A percentile compares a stretch with the other conserved stretches of the same genome.
phyloP scores from a whole-genome alignment of 306 rosid species.

The Vachellia pachyceras region DNA sequence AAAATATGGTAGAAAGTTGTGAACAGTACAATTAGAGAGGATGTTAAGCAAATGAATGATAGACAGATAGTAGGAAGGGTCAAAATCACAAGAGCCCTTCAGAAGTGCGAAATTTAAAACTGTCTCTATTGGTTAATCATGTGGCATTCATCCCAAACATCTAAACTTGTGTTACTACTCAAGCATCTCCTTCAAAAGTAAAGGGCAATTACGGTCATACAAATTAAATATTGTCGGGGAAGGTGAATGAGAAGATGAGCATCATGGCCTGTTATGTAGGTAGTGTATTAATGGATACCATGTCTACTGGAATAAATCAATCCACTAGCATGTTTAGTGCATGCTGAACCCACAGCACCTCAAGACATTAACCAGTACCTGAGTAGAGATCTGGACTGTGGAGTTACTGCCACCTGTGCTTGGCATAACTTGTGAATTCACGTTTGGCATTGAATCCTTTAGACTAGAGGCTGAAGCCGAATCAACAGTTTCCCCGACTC shows the following conservation, averaged over 20 bases:
- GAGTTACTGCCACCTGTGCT: conserved; percentile 50
- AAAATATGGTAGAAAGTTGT: background rate
- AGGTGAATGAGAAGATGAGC: conserved; percentile 2
- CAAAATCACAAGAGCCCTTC: background rate
- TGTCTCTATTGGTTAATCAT: background rate
- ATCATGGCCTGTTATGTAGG: background rate
- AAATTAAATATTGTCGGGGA: background rate
- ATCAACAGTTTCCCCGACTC: conserved; percentile 54
- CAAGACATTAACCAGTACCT: conserved; percentile 49
- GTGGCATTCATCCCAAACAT: background rate
- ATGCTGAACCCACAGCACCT: background rate
- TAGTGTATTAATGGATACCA: background rate
- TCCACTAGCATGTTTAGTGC: background rate
- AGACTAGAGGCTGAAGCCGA: conserved; percentile 60
- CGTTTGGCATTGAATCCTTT: conserved; percentile 56
- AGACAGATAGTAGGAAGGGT: background rate
- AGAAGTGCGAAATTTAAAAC: background rate
- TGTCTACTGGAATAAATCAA: conserved; percentile 19
- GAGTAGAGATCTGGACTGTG: conserved; percentile 54
- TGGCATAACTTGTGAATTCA: conserved; percentile 53
- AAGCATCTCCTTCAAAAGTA: background rate
- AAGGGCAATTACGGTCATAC: background rate
- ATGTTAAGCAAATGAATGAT: background rate
- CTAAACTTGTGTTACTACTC: background rate
- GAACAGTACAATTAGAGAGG: background rate